A percentile compares a stretch with the other conserved stretches of the same genome.
phyloP scores from a whole-genome alignment of 805 yeast species.

The Candida ficus region DNA sequence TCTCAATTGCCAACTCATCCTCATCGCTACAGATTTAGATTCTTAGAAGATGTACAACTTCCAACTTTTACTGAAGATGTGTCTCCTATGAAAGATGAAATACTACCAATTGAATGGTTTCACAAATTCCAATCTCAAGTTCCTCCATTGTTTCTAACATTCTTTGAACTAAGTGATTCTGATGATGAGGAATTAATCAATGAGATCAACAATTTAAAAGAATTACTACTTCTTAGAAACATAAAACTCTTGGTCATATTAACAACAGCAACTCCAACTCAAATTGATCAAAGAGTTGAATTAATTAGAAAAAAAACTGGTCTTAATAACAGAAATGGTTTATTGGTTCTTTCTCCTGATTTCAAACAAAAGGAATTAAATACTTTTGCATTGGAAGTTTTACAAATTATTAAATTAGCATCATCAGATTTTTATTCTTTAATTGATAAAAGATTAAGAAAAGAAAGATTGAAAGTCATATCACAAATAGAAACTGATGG shows the following conservation, averaged over 20 bases:
- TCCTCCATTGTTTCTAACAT: slow-evolving; percentile 45
- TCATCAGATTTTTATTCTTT: slow-evolving; percentile 40
- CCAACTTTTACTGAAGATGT: slow-evolving; percentile 11
- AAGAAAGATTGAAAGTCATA: slow-evolving; percentile 28
- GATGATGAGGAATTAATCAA: slow-evolving; percentile 31
- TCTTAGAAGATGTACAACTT: slow-evolving; percentile 26
- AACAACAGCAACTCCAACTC: slow-evolving; percentile 19
- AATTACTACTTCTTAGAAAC: slow-evolving; percentile 25
- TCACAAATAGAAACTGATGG: slow-evolving; percentile 3
- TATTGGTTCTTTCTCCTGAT: slow-evolving; percentile 35
- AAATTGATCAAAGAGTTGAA: slow-evolving; percentile 31
- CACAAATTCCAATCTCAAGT: slow-evolving; percentile 40
- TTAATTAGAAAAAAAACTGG: slow-evolving; percentile 37
- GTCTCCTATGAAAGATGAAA: slow-evolving; percentile 31
- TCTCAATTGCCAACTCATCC: slow-evolving; percentile 18
- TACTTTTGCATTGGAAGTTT: slow-evolving; percentile 33
- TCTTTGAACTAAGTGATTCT: slow-evolving; percentile 32
- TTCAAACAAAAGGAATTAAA: slow-evolving; percentile 34
- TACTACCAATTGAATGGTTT: slow-evolving; percentile 45
- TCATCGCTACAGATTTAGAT: slow-evolving; percentile 27
- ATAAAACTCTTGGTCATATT: slow-evolving; percentile 29
- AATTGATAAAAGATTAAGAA: slow-evolving; percentile 36
- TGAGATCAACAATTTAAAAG: slow-evolving; percentile 33
- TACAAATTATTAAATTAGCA: slow-evolving; percentile 35
- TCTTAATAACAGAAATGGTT: slow-evolving; percentile 39